Base-by-base conservation (phyloP, 2,329 filamentous ascomycete genomes). In the Aspergillus glaucus region DNA sequence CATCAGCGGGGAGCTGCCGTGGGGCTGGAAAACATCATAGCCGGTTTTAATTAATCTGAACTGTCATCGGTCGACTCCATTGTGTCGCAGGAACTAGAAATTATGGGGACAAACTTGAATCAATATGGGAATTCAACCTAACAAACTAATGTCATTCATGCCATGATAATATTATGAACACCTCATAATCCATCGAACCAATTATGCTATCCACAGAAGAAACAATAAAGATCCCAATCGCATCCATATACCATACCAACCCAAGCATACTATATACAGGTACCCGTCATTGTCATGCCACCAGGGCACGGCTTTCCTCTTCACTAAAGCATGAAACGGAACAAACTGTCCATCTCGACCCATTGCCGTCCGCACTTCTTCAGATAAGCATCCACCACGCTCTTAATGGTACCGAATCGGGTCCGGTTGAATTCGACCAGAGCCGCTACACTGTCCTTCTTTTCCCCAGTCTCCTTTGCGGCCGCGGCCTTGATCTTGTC, bases 301-400 rank as follows among this genome's bases (percentile, higher is more conserved):
- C 50, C 48, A 42, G 50, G 51, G 48, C 56, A 69, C 50, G 14
- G 8, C 4, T 14, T 19, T 22, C 4, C 15, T 19, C 10, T 54
- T 52, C 73, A 62, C 51, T 75, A 76, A 71, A 80, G 78, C 54
- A 68, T 70, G 54, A 70, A 70, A 43, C 80, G 79, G 76, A 95
- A 96, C 55, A 96, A 71, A 56, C 77, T 84, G 69, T 93, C 89
- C 91, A 95, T 96, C 57, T 88, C 86, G 46, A 96, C 91, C 88
- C 89, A 95, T 69, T 90, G 87, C 59, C 88, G 77, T 22, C 91
- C 91, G 68, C 90, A 95, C 73, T 92, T 93, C 62, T 89, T 88
- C 59, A 95, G 71, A 71, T 95, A 94, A 62, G 75, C 82, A 55
- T 92, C 88, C 4, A 95, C 88, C 12, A 90, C 82, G 6, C 78